phyloP scores from a whole-genome alignment of 768 basidiomycete genomes.

The Leucogyrophana mollusca region DNA sequence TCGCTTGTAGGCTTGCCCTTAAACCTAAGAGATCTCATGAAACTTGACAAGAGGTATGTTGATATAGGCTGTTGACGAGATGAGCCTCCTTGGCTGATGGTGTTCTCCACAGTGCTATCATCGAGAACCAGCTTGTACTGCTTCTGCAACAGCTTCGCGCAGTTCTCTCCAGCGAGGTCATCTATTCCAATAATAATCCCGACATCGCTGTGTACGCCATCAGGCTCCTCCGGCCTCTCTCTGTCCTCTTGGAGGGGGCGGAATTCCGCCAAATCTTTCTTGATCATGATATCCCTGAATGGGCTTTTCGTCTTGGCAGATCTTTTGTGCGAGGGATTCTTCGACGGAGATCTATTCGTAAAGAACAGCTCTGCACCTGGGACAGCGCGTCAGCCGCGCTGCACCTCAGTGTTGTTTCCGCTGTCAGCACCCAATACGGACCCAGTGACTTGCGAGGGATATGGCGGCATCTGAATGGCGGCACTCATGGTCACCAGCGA shows the following conservation, averaged over 20 bases:
- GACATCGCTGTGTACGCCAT: conserved; percentile 2
- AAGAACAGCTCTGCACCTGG: background rate
- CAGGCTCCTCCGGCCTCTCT: conserved; percentile 4
- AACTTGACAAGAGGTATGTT: conserved; percentile 5
- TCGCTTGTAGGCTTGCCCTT: conserved; percentile 4
- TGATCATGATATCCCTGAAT: background rate
- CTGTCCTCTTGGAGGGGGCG: conserved; percentile 1
- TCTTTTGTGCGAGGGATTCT: conserved; percentile 1
- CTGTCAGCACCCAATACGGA: background rate
- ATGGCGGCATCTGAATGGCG: conserved; percentile 1
- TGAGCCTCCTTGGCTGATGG: background rate
- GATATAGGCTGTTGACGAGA: background rate
- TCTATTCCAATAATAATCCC: background rate
- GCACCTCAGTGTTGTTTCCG: conserved; percentile 4
- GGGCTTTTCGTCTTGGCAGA: conserved; percentile 2
- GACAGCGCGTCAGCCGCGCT: conserved; percentile 4
- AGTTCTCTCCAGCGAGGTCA: too few species aligned
- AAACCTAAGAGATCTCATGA: conserved; percentile 3
- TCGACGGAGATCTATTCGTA: background rate
- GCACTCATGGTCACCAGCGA: background rate
- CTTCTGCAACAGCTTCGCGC: conserved; percentile 5
- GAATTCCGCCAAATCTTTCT: conserved; percentile 4
- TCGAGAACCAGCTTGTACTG: background rate
- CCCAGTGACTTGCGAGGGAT: background rate
- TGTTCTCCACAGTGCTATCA: background rate